Evolutionary conservation across 768 basidiomycete genomes (phyloP).

Genomic region (Scleroderma citrinum): DNA sequence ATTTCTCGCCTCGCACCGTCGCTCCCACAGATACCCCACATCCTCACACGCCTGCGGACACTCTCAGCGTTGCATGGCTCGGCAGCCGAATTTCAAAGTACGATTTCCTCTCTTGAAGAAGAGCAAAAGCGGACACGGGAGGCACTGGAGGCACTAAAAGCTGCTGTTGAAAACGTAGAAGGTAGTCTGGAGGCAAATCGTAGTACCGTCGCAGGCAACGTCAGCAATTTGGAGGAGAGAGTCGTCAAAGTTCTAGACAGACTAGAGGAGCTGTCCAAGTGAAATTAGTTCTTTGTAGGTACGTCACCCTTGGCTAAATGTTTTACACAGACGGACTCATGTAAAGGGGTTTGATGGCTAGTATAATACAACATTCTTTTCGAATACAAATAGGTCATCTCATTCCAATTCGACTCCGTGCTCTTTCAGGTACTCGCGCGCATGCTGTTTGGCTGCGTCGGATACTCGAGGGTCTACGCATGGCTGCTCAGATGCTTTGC

Average conservation of each 20-base stretch:
- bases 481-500: not conserved
- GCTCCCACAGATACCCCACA: conserved; percentile 81
- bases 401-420: conserved; percentile 14
- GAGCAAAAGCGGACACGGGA: conserved; percentile 64
- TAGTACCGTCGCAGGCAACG: conserved; percentile 64
- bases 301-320: no score
- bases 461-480: conserved; percentile 42
- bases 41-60: conserved; percentile 83
- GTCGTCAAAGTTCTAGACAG: conserved; percentile 43
- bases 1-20: conserved; percentile 66
- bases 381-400: conserved; percentile 2
- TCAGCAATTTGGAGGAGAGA: conserved; percentile 59
- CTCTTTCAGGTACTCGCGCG: conserved; percentile 33
- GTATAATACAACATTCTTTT: not conserved
- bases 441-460: conserved; percentile 43
- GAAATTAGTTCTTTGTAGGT: not conserved
- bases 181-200: conserved; percentile 71
- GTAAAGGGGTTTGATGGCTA: no score
- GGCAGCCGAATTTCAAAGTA: conserved; percentile 70
- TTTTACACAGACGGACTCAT: no score
- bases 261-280: conserved; percentile 32
- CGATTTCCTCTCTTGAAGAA: conserved; percentile 60
- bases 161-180: conserved; percentile 69
- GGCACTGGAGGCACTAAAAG: conserved; percentile 59
- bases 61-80: conserved; percentile 77